Base-by-base conservation (phyloP, 2,329 filamentous ascomycete species). In the Albifimbria verrucaria region DNA sequence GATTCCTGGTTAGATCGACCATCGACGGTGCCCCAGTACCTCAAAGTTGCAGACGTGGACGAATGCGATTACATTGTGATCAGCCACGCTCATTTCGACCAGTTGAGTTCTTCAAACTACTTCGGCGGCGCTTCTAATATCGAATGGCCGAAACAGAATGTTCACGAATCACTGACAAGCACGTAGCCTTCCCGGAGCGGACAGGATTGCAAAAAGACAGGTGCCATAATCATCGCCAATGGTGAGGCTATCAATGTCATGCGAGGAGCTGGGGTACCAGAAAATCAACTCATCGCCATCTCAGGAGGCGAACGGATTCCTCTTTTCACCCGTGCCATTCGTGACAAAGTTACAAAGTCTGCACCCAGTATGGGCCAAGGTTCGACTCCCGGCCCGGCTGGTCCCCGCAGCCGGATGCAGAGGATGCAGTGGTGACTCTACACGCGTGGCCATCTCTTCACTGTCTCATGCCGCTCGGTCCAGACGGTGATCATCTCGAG, bases 11-110 rank as follows among this genome's bases (percentile, higher is more conserved):
- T 32, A 7, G 26, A 32, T 32, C 7, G 15, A 15, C 26, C 26
- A 9, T 7, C 26, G 15, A 7, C 15, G 26, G 7, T 62, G 32
- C 46, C 48, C 1, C 43, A 25, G 5, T 56, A 52, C 43, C 54
- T 62, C 5, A 46, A 45, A 2, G 41, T 57, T 9, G 55, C 62
- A 3, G 57, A 63, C 23, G 59, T 65, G 1, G 24, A 24, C 4
- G 56, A 61, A 18, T 53, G 49, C 15, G 61, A 65, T 49, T 65
- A 65, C 24, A 65, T 64, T 17, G 55, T 65, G 46, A 64, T 65
- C 22, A 60, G 53, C 4, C 61, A 59, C 43, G 58, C 62, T 1
- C 58, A 64, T 48, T 63, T 64, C 47, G 62, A 63, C 21, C 59
- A 64, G 58, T 61, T n/a, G n/a, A n/a, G n/a, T n/a, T n/a, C n/a